Evolutionary conservation across 306 rosid species (phyloP).

Genomic region (Chamaecrista fasciculata): DNA sequence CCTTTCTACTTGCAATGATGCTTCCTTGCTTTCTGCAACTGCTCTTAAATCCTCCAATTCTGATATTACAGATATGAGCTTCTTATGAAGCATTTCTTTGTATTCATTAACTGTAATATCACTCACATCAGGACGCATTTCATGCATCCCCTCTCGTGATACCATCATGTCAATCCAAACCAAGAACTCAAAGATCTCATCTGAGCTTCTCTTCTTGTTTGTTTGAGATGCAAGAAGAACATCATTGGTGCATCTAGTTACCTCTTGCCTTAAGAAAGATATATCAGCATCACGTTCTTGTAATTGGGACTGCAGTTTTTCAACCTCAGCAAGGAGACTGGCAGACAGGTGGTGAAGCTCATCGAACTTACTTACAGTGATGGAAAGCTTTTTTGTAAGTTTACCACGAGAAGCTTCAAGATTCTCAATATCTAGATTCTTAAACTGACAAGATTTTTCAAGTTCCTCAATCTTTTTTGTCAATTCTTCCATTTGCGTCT

Average conservation of each 20-base stretch:
- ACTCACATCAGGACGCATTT: constrained; percentile 44
- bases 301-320: constrained; percentile 82
- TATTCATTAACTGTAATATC: constrained; percentile 45
- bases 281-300: constrained; percentile 93
- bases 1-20: constrained; percentile 71
- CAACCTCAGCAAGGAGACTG: constrained; percentile 90
- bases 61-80: constrained; percentile 50
- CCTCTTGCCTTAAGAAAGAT: constrained; percentile 97
- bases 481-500: constrained; percentile 76
- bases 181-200: constrained; percentile 63
- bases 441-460: constrained; percentile 61
- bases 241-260: constrained; percentile 91
- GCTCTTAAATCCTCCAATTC: constrained; percentile 63
- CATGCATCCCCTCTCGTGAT: constrained; percentile 52
- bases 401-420: constrained; percentile 75
- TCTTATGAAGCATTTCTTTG: constrained; percentile 71
- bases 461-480: constrained; percentile 62
- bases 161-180: constrained; percentile 64
- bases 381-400: constrained; percentile 75
- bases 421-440: constrained; percentile 65
- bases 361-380: constrained; percentile 87
- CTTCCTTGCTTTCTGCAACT: constrained; percentile 62
- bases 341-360: constrained; percentile 90
- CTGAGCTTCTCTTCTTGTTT: constrained; percentile 57
- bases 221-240: constrained; percentile 82